Conservation (phyloP, 495 filamentous ascomycete species). For the Xanthoparmelia taractica region DNA sequence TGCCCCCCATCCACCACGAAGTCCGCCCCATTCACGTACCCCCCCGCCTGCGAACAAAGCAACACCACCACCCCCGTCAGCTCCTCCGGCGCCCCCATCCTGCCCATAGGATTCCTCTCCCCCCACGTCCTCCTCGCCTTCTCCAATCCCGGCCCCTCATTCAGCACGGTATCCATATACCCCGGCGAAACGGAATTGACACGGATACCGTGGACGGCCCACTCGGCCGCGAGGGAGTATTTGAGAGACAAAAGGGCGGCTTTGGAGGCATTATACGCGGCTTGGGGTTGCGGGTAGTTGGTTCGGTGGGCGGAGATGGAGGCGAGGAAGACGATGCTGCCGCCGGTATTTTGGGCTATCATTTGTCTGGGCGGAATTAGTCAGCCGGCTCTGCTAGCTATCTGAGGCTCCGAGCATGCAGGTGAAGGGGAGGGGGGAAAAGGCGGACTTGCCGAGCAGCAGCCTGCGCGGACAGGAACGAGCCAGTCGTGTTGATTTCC, state of each 20-base stretch:
- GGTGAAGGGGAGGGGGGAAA: too few relatives aligned
- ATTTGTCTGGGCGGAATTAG: conserved; percentile 32
- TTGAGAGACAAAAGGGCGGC: conserved; percentile 33
- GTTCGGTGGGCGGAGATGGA: conserved; percentile 57
- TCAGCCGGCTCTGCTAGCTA: too few relatives aligned
- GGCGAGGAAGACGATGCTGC: conserved; percentile 56
- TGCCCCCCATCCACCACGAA: conserved; percentile 49
- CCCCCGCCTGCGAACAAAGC: conserved; percentile 53
- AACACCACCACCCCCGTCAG: conserved; percentile 59
- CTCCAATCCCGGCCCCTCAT: conserved; percentile 54
- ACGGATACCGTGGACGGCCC: conserved; percentile 53
- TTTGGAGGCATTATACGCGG: conserved; percentile 40
- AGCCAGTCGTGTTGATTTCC: conserved; percentile 60
- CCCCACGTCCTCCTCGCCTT: conserved; percentile 50
- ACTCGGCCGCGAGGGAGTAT: conserved; percentile 36
- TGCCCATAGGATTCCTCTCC: conserved; percentile 56
- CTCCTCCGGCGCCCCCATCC: conserved; percentile 61
- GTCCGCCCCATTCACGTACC: conserved; percentile 61
- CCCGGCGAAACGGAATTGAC: conserved; percentile 65
- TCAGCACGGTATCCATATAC: conserved; percentile 78
- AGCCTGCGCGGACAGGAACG: conserved; percentile 57
- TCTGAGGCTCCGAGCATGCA: too few relatives aligned
- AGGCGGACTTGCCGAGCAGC: conserved; percentile 31
- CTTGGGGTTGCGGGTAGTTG: conserved; percentile 41
- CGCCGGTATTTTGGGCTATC: conserved; percentile 37